Evolutionary conservation across 768 basidiomycete genomes (phyloP), one percentile per base, ranked within the genome.

Genomic region (Mycena haematopus): DNA sequence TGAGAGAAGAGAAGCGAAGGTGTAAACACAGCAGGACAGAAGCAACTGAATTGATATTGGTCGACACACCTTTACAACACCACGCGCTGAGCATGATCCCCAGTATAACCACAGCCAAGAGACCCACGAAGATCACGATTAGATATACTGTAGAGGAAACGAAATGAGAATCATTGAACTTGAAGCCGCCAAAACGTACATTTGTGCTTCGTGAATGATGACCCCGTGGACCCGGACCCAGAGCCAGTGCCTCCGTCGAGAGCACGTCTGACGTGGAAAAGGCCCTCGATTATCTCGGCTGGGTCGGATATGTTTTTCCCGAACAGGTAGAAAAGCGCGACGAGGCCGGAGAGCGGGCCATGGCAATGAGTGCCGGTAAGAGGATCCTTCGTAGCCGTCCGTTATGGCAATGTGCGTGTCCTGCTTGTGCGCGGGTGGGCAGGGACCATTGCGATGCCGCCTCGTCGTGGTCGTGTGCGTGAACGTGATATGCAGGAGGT

Each of bases 121-220:
- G 72, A 2, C 88, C 88, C 11, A 89, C 86, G 70, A 89, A 84
- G n/a, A 88, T 67, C 36, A 89, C 75, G 36, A 89, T 86, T 29
- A 89, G 78, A 67, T 88, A 89, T 19, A 85, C 87, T 89, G 57
- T 2, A 46, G 45, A n/a, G 2, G 29, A 13, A 35, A 36, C 11
- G 8, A 11, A 31, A 47, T 47, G 13, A 27, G 25, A 4, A 10
- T 2, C 46, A 47, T 47, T 24, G 11, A 9, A 15, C 36, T n/a
- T n/a, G 15, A 17, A 38, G n/a, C n/a, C n/a, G n/a, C n/a, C 8
- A n/a, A 24, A 0, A 77, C 77, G 60, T 52, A 85, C 84, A 58
- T 72, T 85, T 84, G 24, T 75, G 64, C 8, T 77, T 35, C 6
- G 79, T 74, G 59, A 85, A 84, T 10, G 72, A 63, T 14, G 73